A percentile compares a stretch with the other conserved stretches of the same genome.
These are phyloP conservation scores for Parathielavia hyrcaniae DNA, from an alignment of 495 filamentous ascomycete species.

Conservation along the genomic window DNA sequence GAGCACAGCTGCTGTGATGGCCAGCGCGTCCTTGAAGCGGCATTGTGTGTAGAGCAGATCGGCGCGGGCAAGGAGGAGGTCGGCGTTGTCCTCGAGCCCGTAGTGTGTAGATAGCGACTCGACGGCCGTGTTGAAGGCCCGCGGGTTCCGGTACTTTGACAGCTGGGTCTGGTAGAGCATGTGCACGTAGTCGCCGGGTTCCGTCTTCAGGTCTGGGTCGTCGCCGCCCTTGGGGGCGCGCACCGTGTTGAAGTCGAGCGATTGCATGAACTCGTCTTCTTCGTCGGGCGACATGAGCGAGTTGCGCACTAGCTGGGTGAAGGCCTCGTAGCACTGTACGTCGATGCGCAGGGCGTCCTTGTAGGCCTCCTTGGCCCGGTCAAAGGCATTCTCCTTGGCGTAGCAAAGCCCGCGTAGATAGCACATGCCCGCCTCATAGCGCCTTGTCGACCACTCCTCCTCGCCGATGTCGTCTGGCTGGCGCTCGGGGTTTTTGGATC, in stretches of 20 bases:
- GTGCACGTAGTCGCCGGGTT: slow-evolving; percentile 86
- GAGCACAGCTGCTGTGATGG: slow-evolving; percentile 76
- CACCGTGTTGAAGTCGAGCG: slow-evolving; percentile 83
- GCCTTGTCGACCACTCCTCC: slow-evolving; percentile 67
- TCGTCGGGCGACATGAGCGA: slow-evolving; percentile 95
- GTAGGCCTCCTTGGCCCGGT: slow-evolving; percentile 95
- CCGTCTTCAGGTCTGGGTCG: slow-evolving; percentile 57
- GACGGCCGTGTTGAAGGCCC: slow-evolving; percentile 74
- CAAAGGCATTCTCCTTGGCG: slow-evolving; percentile 95
- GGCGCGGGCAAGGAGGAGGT: slow-evolving; percentile 86
- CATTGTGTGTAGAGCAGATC: slow-evolving; percentile 94
- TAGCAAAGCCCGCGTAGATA: slow-evolving; percentile 89
- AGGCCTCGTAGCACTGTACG: slow-evolving; percentile 96
- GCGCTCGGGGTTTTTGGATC: slow-evolving; percentile 42
- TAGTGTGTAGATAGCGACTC: slow-evolving; percentile 92
- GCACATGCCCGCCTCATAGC: slow-evolving; percentile 95
- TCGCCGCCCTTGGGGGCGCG: slow-evolving; percentile 36
- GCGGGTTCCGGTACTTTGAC: slow-evolving; percentile 89
- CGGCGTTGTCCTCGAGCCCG: slow-evolving; percentile 78
- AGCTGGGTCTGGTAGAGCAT: slow-evolving; percentile 96
- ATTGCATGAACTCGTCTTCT: slow-evolving; percentile 87
- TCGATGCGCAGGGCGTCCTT: slow-evolving; percentile 95
- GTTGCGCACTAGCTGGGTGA: slow-evolving; percentile 96
- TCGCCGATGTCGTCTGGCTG: slow-evolving; percentile 52
- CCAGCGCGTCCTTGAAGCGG: slow-evolving; percentile 78